Conservation (phyloP, 2,329 filamentous ascomycete genomes). For the Pyrenophora tritici-repentis region DNA sequence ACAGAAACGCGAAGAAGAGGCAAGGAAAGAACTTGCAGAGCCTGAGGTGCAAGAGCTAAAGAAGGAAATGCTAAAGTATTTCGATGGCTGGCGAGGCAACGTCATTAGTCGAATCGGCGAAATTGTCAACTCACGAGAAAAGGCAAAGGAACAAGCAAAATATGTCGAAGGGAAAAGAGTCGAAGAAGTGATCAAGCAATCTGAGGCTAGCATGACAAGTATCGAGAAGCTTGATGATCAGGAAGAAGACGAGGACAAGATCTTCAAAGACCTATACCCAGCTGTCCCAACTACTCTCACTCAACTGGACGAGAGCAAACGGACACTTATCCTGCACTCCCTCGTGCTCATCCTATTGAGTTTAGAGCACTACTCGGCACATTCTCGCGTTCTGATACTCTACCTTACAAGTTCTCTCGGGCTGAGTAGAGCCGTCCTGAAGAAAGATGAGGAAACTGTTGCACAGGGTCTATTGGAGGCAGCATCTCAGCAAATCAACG, state of each 20-base stretch:
- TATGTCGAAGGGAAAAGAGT: constrained; percentile 29
- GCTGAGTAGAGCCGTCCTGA: constrained; percentile 67
- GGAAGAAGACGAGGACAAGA: constrained; percentile 43
- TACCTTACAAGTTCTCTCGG: constrained; percentile 72
- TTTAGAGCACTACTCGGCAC: constrained; percentile 75
- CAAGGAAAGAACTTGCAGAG: constrained; percentile 56
- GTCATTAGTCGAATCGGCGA: constrained; percentile 74
- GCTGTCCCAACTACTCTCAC: constrained; percentile 56
- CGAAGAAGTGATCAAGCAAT: constrained; percentile 35
- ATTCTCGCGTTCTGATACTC: constrained; percentile 73
- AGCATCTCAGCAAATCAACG: constrained; percentile 71
- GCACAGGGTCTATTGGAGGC: constrained; percentile 75
- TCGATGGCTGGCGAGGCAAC: constrained; percentile 77
- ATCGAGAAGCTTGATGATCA: constrained; percentile 33
- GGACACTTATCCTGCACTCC: constrained; percentile 71
- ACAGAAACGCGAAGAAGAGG: constrained; percentile 38
- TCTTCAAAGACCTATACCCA: constrained; percentile 49
- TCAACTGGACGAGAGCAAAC: constrained; percentile 63
- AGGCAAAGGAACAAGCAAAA: constrained; percentile 38
- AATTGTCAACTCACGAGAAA: constrained; percentile 54
- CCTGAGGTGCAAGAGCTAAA: constrained; percentile 67
- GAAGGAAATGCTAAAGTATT: constrained; percentile 70
- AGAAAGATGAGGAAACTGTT: constrained; percentile 74
- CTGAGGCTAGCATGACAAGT: constrained; percentile 30
- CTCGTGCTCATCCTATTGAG: constrained; percentile 75